phyloP scores from a whole-genome alignment of 1,284 basidiomycete genomes.

The Athelia sp. region DNA sequence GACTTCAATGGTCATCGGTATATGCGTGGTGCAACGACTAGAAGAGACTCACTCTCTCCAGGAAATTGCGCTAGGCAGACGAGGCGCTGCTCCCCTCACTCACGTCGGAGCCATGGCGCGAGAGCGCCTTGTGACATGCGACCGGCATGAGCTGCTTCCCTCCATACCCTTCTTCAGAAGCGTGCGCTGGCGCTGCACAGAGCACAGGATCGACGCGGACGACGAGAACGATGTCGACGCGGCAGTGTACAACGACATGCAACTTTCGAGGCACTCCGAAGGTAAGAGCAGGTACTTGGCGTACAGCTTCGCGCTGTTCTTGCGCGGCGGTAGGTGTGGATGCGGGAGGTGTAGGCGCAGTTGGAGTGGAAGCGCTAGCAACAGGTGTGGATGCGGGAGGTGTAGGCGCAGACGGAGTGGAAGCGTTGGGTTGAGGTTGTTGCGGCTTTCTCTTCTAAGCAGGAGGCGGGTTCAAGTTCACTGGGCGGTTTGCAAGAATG shows the following conservation, averaged over 20 bases:
- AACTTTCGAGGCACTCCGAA: conserved; percentile 44
- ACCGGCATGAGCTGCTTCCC: conserved; percentile 65
- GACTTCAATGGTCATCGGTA: conserved; percentile 27
- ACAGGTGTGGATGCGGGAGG: too few species aligned
- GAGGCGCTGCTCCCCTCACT: conserved; percentile 15
- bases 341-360: too few species aligned
- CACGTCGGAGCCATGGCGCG: conserved; percentile 18
- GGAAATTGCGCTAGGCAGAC: conserved; percentile 13
- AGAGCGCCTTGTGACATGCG: conserved; percentile 42
- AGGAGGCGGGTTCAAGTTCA: too few species aligned
- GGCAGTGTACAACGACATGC: conserved; percentile 34
- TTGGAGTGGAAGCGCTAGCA: too few species aligned
- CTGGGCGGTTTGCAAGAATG: too few species aligned
- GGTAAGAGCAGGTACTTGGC: conserved; percentile 51
- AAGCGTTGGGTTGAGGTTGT: too few species aligned
- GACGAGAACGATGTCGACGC: conserved; percentile 22
- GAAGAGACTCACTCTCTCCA: conserved; percentile 34
- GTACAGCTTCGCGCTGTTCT: conserved; percentile 43
- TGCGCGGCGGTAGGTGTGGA: conserved; percentile 19
- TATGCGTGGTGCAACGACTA: conserved; percentile 3
- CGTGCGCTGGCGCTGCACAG: conserved; percentile 39
- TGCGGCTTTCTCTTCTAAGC: too few species aligned
- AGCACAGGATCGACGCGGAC: conserved; percentile 13
- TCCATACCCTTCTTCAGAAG: conserved; percentile 52
- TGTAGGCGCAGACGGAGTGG: too few species aligned